A percentile compares a stretch with the other conserved stretches of the same genome.
Evolutionary conservation across 805 yeast species (phyloP).

Genomic region (Candida parachauliodes): DNA sequence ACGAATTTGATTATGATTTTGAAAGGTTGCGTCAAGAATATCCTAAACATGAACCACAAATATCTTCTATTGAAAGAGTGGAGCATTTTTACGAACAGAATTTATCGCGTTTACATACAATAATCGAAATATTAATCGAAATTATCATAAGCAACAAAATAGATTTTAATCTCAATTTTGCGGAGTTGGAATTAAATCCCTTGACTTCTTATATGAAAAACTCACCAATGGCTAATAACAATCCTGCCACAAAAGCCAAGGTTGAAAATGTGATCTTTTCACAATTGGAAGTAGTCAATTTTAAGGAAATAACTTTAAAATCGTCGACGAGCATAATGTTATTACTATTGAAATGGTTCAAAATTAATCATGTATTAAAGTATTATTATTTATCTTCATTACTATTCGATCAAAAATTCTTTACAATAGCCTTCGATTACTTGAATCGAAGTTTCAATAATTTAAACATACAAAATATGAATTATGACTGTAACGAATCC

Average conservation of each 20-base stretch:
- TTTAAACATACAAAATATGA: conserved; percentile 24
- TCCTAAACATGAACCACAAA: conserved; percentile 34
- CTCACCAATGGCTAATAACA: conserved; percentile 7
- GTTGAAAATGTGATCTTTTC: conserved; percentile 27
- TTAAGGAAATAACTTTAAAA: conserved; percentile 62
- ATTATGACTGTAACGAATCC: conserved; percentile 10
- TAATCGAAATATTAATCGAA: conserved; percentile 62
- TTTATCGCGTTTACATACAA: conserved; percentile 56
- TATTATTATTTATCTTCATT: conserved; percentile 69
- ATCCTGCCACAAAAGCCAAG: conserved; percentile 14
- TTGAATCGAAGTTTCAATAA: conserved; percentile 35
- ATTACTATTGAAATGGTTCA: conserved; percentile 71
- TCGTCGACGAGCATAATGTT: conserved; percentile 52
- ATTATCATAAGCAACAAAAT: conserved; percentile 52
- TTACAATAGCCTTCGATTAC: conserved; percentile 29
- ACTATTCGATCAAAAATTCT: conserved; percentile 69
- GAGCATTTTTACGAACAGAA: conserved; percentile 55
- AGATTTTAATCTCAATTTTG: conserved; percentile 31
- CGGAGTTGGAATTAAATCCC: conserved; percentile 35
- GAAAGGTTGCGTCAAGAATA: conserved; percentile 20
- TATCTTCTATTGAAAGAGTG: conserved; percentile 48
- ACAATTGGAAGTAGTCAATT: conserved; percentile 51
- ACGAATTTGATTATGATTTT: conserved; percentile 27
- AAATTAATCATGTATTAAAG: conserved; percentile 71
- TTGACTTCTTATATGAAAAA: conserved; percentile 20